Evolutionary conservation across 2,329 filamentous ascomycete species (phyloP).

Genomic region (Pezicula neosporulosa): DNA sequence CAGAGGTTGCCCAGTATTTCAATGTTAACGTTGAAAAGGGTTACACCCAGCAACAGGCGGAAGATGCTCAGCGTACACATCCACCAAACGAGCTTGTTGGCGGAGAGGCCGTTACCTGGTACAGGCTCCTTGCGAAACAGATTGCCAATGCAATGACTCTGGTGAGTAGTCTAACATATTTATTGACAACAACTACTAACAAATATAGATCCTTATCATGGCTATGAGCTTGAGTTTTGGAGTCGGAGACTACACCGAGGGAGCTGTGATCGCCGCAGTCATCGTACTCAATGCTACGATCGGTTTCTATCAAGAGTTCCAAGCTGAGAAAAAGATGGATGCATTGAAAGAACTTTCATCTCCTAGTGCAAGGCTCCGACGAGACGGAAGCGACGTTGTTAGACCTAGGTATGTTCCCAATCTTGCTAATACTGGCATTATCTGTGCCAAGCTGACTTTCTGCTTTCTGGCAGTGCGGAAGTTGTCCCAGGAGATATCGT

Average conservation of each 20-base stretch:
- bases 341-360: conserved; percentile 52
- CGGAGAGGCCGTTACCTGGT: conserved; percentile 62
- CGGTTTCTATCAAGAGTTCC: conserved; percentile 57
- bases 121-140: conserved; percentile 71
- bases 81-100: conserved; percentile 70
- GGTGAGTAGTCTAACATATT: conserved; percentile 36
- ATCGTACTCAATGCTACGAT: conserved; percentile 55
- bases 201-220: conserved; percentile 37
- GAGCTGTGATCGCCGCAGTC: conserved; percentile 54
- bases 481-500: conserved; percentile 79
- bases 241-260: conserved; percentile 54
- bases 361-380: conserved; percentile 51
- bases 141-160: conserved; percentile 77
- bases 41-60: conserved; percentile 57
- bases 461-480: conserved; percentile 46
- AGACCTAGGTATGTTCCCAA: conserved; percentile 21
- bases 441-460: conserved; percentile 33
- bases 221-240: conserved; percentile 40
- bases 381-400: conserved; percentile 46
- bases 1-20: conserved; percentile 60
- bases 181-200: conserved; percentile 24
- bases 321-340: conserved; percentile 57
- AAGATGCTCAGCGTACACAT: conserved; percentile 54
- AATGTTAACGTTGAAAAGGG: conserved; percentile 65
- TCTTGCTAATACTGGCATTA: not conserved